Evolutionary conservation across 148 eudicot species (phyloP), one percentile per base, ranked within the genome.

Genomic region (Fagopyrum esculentum): DNA sequence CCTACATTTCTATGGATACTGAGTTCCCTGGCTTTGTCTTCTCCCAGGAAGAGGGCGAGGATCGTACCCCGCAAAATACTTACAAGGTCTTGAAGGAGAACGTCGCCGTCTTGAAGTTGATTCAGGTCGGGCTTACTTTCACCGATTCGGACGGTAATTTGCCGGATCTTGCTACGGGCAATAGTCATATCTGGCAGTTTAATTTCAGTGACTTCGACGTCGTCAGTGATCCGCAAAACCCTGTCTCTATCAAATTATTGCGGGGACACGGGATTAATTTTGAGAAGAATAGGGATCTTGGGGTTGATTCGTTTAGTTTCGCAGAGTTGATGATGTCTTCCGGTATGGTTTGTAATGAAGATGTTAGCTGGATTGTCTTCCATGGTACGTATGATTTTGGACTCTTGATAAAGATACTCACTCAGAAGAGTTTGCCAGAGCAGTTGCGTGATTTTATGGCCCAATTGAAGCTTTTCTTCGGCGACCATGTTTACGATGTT

Each of bases 11-110:
- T 9, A 84, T 91, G 88, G 96, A 91, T 72, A 91, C 91, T 6
- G 96, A 91, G 76, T 91, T 89, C 57, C 93, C 97, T 6, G 97
- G 91, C 40, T 86, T 83, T 2, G 69, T 87, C 16, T 68, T 81
- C 81, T 61, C 0, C 79, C 84, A 74, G 15, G 40, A 43, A 35
- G 35, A 44, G 10, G 26, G 40, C 1, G 55, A 22, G 6, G 8
- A 6, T 16, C 72, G 35, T 12, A 45, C 73, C 4, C 83, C 91
- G 15, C 73, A 80, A 11, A 84, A 85, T 35, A 82, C 80, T 54
- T 91, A 91, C 79, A 47, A 48, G 13, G 9, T 87, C 4, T 75
- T 91, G n/a, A 91, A 87, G 51, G 82, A 87, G 22, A 91, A 89
- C 81, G 93, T 75, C 2, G 78, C 75, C 1, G 5, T 6, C 4